Percentiles rank a stretch among this genome's conserved stretches.
phyloP scores from a whole-genome alignment of 2,329 filamentous ascomycete genomes.

The Dactylonectria estremocensis region DNA sequence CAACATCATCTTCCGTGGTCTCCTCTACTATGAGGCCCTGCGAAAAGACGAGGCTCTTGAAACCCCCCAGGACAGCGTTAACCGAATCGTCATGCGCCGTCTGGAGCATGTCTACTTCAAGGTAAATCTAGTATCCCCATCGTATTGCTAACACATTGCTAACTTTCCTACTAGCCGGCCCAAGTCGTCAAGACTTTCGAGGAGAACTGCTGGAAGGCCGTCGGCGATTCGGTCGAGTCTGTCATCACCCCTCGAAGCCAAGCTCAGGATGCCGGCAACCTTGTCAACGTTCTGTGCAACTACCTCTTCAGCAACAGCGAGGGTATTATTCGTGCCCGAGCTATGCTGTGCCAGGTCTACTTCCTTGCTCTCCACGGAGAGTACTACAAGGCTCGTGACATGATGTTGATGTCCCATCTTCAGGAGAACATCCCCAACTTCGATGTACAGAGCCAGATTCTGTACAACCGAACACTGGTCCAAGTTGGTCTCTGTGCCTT shows the following conservation, averaged over 20 bases:
- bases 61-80: conserved; percentile 87
- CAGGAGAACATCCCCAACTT: conserved; percentile 98
- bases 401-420: conserved; percentile 99
- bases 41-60: conserved; percentile 80
- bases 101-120: conserved; percentile 99
- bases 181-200: conserved; percentile 95
- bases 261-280: conserved; percentile 77
- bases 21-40: conserved; percentile 90
- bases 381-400: conserved; percentile 97
- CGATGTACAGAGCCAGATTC: conserved; percentile 96
- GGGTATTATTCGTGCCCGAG: conserved; percentile 94
- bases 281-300: conserved; percentile 91
- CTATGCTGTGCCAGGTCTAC: conserved; percentile 99
- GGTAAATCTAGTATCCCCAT: conserved; percentile 85
- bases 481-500: conserved; percentile 99
- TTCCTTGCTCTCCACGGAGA: conserved; percentile 97
- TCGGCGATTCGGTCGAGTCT: conserved; percentile 80
- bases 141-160: conserved; percentile 21
- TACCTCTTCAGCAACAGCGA: conserved; percentile 96
- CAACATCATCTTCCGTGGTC: conserved; percentile 89
- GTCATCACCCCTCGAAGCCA: conserved; percentile 82
- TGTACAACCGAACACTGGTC: conserved; percentile 98
- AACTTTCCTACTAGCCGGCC: conserved; percentile 72
- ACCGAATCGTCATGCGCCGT: conserved; percentile 93
- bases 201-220: conserved; percentile 91